Conservation (phyloP, 345 rosid genomes). For the Balakata baccata region DNA sequence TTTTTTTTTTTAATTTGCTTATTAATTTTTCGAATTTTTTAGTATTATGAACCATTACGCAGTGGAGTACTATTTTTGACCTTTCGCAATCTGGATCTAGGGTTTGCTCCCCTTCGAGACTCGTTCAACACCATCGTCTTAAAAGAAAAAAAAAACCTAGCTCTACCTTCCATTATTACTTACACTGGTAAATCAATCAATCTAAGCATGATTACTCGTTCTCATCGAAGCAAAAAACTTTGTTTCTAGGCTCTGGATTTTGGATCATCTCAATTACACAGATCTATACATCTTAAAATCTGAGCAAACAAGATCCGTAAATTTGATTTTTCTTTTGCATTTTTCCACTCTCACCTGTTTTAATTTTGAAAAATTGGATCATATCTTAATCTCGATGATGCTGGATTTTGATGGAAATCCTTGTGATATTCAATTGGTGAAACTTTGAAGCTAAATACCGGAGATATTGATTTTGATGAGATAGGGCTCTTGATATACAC, state of each 20-base stretch:
- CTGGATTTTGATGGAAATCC: neutral
- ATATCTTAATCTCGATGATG: conserved; percentile 1
- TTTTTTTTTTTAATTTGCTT: too few relatives aligned
- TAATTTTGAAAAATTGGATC: conserved; percentile 3
- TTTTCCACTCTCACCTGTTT: neutral
- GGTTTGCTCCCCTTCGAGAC: conserved; percentile 20
- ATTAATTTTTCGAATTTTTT: too few relatives aligned
- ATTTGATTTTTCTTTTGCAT: neutral
- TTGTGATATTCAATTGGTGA: conserved; percentile 6
- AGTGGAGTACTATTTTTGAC: conserved; percentile 16
- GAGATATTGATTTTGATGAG: neutral
- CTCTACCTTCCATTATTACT: neutral
- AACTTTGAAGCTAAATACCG: conserved; percentile 9
- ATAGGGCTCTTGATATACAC: neutral
- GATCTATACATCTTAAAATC: conserved; percentile 20
- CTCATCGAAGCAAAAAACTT: neutral
- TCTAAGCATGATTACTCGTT: neutral
- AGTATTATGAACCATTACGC: too few relatives aligned
- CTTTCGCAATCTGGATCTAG: conserved; percentile 21
- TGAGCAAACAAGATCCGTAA: conserved; percentile 15
- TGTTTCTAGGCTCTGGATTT: conserved; percentile 12
- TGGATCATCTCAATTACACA: conserved; percentile 16
- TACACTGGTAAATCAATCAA: conserved; percentile 9
- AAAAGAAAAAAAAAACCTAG: conserved; percentile 9
- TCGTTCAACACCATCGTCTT: conserved; percentile 6